These are phyloP conservation scores for Penicillium coprophilum DNA, from an alignment of 495 filamentous ascomycete genomes.

Conservation along the genomic window DNA sequence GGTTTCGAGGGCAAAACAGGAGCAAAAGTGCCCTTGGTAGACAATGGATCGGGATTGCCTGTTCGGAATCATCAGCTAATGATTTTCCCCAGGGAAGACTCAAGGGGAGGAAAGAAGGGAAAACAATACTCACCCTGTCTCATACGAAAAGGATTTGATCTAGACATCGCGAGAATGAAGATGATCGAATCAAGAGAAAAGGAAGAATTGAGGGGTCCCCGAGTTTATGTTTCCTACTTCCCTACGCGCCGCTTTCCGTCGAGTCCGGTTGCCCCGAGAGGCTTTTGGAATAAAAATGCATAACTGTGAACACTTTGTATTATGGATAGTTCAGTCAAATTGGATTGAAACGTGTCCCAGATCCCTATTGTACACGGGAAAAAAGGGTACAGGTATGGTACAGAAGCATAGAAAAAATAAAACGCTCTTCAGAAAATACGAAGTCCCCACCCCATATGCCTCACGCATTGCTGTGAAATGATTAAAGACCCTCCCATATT, in stretches of 20 bases:
- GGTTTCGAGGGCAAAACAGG: constrained; percentile 10
- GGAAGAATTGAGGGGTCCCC: constrained; percentile 25
- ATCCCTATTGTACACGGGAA: constrained; percentile 5
- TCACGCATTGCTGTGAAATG: neutral
- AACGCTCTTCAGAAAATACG: neutral
- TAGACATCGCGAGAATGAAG: constrained; percentile 48
- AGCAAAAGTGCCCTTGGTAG: neutral
- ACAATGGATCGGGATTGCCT: constrained; percentile 17
- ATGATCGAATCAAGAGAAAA: constrained; percentile 21
- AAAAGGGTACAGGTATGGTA: constrained; percentile 5
- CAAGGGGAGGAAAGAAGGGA: constrained; percentile 21
- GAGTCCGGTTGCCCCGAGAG: constrained; percentile 35
- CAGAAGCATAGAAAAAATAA: constrained; percentile 12
- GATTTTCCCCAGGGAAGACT: neutral
- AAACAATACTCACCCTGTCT: constrained; percentile 35
- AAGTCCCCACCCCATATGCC: constrained; percentile 4
- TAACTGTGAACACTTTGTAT: neutral
- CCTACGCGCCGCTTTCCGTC: constrained; percentile 31
- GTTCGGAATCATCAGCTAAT: constrained; percentile 11
- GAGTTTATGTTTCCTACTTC: constrained; percentile 22
- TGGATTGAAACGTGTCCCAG: constrained; percentile 10
- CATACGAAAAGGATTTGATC: constrained; percentile 58
- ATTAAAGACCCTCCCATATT: constrained; percentile 10
- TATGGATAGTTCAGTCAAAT: constrained; percentile 2
- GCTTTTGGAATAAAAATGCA: constrained; percentile 13